Percentiles rank a stretch among this genome's conserved stretches.
Evolutionary conservation across 2,329 filamentous ascomycete species (phyloP).

Genomic region (Apiospora marii): DNA sequence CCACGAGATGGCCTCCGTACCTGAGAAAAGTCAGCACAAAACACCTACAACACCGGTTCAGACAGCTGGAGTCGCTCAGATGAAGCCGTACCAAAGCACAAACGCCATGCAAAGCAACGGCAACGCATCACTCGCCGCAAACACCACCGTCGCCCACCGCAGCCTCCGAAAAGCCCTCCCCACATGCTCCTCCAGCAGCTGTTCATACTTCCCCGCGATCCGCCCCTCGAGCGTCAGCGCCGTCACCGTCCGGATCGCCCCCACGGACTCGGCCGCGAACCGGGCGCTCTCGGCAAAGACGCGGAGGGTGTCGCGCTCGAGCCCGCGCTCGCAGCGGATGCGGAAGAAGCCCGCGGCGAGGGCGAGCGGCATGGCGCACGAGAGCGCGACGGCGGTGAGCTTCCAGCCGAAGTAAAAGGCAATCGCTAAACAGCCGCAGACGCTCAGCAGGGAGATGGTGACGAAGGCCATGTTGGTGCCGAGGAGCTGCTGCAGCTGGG

Average conservation of each 20-base stretch:
- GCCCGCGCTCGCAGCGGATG: conserved; percentile 40
- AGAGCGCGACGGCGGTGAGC: conserved; percentile 20
- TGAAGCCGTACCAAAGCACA: conserved; percentile 37
- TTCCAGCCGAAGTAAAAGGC: conserved; percentile 23
- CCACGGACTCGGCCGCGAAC: conserved; percentile 77
- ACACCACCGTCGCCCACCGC: conserved; percentile 69
- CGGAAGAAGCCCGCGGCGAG: conserved; percentile 45
- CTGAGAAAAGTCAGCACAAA: conserved; percentile 56
- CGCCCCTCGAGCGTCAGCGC: conserved; percentile 73
- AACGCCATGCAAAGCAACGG: conserved; percentile 44
- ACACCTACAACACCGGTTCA: too few species aligned
- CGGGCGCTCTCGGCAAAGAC: conserved; percentile 77
- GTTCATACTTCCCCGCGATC: conserved; percentile 68
- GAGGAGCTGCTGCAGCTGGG: conserved; percentile 3
- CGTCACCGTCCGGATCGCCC: conserved; percentile 76
- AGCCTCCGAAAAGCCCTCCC: conserved; percentile 66
- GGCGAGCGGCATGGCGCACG: conserved; percentile 9
- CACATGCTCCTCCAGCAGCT: conserved; percentile 66
- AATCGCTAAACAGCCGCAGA: neutral
- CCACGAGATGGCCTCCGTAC: conserved; percentile 71
- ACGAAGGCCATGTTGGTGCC: conserved; percentile 23
- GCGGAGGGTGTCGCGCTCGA: conserved; percentile 61
- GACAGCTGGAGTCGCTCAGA: too few species aligned
- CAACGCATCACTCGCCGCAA: conserved; percentile 72
- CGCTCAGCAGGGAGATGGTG: conserved; percentile 9